These are phyloP conservation scores for Neoscytalidium dimidiatum DNA, from an alignment of 2,329 filamentous ascomycete species.

Conservation along the genomic window DNA sequence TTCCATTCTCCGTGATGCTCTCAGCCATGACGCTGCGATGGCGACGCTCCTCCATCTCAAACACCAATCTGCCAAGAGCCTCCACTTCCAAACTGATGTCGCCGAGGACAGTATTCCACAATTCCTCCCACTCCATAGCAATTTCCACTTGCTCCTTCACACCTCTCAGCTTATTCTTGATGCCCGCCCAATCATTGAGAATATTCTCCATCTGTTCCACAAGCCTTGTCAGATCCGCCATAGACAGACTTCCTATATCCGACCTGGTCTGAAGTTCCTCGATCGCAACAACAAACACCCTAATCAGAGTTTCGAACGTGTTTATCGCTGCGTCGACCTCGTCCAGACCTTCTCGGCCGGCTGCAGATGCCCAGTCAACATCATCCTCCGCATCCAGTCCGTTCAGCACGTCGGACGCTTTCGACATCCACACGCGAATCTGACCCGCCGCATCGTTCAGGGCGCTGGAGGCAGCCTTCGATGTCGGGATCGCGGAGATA, in stretches of 20 bases:
- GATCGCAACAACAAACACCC: conserved; percentile 91
- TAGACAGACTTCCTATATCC: conserved; percentile 72
- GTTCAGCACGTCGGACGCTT: conserved; percentile 84
- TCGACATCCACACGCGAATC: conserved; percentile 90
- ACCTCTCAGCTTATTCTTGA: conserved; percentile 72
- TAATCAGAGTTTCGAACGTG: conserved; percentile 85
- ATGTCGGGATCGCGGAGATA: conserved; percentile 82
- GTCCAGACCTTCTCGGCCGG: conserved; percentile 77
- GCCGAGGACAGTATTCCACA: conserved; percentile 91
- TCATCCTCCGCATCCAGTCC: conserved; percentile 95
- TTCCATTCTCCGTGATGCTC: conserved; percentile 52
- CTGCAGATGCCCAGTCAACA: conserved; percentile 92
- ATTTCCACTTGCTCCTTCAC: conserved; percentile 92
- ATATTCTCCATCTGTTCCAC: conserved; percentile 90
- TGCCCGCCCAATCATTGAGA: conserved; percentile 78
- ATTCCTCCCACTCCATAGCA: conserved; percentile 98
- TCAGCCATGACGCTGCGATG: conserved; percentile 77
- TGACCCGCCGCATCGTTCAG: conserved; percentile 87
- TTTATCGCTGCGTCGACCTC: conserved; percentile 70
- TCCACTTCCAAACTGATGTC: conserved; percentile 91
- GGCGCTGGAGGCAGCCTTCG: conserved; percentile 78
- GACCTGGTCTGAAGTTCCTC: conserved; percentile 80
- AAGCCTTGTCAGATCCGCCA: conserved; percentile 71
- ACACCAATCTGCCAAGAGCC: conserved; percentile 76
- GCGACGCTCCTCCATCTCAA: conserved; percentile 96